Evolutionary conservation across 228 moss, liverwort and hornwort genomes (phyloP).

Genomic region (Sphagnum fallax): DNA sequence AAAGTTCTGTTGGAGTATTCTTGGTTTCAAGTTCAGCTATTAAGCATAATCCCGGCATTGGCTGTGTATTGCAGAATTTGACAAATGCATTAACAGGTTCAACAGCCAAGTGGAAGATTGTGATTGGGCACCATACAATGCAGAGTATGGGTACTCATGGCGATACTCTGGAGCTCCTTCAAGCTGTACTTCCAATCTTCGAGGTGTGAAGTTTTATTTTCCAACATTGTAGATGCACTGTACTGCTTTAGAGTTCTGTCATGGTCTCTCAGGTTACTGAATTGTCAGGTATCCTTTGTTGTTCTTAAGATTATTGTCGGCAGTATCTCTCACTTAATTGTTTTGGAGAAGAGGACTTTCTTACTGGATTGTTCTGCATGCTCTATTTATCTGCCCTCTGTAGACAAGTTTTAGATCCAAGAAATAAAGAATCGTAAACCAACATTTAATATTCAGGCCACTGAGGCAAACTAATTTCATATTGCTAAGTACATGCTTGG

Average conservation of each 20-base stretch:
- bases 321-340: too few relatives aligned
- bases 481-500: background rate
- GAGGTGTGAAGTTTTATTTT: constrained; percentile 12
- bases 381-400: background rate
- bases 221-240: too few relatives aligned
- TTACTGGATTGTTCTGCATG: background rate
- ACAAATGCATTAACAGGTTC: constrained; percentile 18
- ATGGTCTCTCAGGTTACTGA: too few relatives aligned
- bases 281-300: background rate
- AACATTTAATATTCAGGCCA: too few relatives aligned
- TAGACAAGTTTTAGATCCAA: too few relatives aligned
- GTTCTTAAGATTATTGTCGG: too few relatives aligned
- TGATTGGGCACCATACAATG: constrained; percentile 44
- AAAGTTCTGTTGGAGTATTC: too few relatives aligned
- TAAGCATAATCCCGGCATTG: background rate
- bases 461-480: too few relatives aligned
- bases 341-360: background rate
- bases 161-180: constrained; percentile 22
- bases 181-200: constrained; percentile 26
- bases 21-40: background rate
- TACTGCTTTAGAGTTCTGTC: too few relatives aligned
- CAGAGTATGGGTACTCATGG: constrained; percentile 34
- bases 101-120: constrained; percentile 36
- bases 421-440: too few relatives aligned
- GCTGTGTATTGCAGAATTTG: constrained; percentile 18